phyloP scores from a whole-genome alignment of 164 flowering plant genomes.

The Stephania cephalantha region DNA sequence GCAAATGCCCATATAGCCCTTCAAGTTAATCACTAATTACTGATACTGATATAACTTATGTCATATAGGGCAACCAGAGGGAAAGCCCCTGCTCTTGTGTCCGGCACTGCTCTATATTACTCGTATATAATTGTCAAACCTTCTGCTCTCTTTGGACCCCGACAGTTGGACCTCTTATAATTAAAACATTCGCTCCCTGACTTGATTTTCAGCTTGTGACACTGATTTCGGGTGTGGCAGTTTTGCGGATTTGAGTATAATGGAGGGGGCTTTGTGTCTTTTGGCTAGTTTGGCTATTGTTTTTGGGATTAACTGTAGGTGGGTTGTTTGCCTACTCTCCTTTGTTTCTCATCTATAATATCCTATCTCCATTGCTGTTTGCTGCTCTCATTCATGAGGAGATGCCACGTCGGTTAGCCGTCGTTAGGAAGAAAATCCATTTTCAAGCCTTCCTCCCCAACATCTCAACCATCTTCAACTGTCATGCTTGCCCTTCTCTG shows the following conservation, averaged over 20 bases:
- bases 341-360: background rate
- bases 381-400: background rate
- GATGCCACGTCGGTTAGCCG: constrained; percentile 4
- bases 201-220: too few relatives aligned
- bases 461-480: background rate
- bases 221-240: background rate
- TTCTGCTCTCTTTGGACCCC: too few relatives aligned
- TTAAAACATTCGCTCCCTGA: too few relatives aligned
- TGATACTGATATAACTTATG: too few relatives aligned
- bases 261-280: background rate
- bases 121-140: too few relatives aligned
- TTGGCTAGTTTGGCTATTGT: background rate
- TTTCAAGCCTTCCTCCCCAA: constrained; percentile 1
- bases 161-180: too few relatives aligned
- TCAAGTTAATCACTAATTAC: background rate
- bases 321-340: constrained; percentile 38
- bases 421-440: background rate
- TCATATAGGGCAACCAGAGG: too few relatives aligned
- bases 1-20: constrained; percentile 11
- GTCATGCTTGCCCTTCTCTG: background rate
- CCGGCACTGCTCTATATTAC: too few relatives aligned
- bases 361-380: too few relatives aligned
- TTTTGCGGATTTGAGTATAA: background rate
- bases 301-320: constrained; percentile 10
- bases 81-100: too few relatives aligned